Conservation (phyloP, 345 rosid genomes). For the Eucalyptus lansdowneana region DNA sequence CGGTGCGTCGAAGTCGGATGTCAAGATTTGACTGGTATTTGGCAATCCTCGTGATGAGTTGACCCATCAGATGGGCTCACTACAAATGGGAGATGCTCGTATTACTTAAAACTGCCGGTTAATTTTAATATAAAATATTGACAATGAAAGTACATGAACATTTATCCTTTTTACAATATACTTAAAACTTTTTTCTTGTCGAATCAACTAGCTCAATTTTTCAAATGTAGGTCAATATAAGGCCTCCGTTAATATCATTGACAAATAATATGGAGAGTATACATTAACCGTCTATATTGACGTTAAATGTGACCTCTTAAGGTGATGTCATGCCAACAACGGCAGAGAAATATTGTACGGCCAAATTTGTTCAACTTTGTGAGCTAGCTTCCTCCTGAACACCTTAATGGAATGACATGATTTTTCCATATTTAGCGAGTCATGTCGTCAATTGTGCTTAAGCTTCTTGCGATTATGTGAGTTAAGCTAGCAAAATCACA, state of each 20-base stretch:
- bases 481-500: too few species aligned
- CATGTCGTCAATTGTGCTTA: too few species aligned
- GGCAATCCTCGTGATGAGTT: neutral
- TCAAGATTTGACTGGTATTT: neutral
- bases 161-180: neutral
- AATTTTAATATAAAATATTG: too few species aligned
- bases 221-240: neutral
- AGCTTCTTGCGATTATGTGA: too few species aligned
- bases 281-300: neutral
- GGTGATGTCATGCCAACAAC: too few species aligned
- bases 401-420: too few species aligned
- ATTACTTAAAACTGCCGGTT: neutral
- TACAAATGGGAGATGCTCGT: neutral
- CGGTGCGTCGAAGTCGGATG: neutral
- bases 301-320: neutral
- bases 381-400: too few species aligned
- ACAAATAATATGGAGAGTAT: neutral
- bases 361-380: too few species aligned
- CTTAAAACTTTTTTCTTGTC: neutral
- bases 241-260: neutral
- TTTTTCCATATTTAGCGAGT: too few species aligned
- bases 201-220: neutral
- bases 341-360: too few species aligned
- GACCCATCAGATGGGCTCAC: neutral
- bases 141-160: neutral